Evolutionary conservation across 208 protist species (phyloP).

Genomic region (Acanthamoeba healyi): DNA sequence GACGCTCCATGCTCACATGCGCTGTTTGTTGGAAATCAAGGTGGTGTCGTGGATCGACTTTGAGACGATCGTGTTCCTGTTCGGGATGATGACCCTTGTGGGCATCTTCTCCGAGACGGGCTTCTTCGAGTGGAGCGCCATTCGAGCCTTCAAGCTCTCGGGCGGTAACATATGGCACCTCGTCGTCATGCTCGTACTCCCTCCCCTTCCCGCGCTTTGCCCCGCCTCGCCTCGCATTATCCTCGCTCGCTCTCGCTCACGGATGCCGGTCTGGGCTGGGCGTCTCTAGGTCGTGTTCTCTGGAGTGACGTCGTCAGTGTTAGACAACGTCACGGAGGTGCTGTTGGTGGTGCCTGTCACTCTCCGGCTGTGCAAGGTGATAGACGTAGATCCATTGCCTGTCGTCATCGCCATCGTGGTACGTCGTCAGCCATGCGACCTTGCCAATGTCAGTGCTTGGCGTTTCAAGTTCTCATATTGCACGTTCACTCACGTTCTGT

Average conservation of each 20-base stretch:
- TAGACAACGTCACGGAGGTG: slow-evolving; percentile 91
- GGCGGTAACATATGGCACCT: slow-evolving; percentile 82
- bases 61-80: slow-evolving; percentile 79
- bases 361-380: slow-evolving; percentile 83
- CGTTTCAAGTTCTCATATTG: too few species aligned
- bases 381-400: slow-evolving; percentile 86
- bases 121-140: slow-evolving; percentile 86
- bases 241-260: background rate
- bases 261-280: background rate
- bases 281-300: slow-evolving; percentile 45
- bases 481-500: too few species aligned
- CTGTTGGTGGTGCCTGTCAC: slow-evolving; percentile 89
- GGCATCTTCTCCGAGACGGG: slow-evolving; percentile 87
- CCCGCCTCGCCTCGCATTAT: background rate
- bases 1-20: too few species aligned
- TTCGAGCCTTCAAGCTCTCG: slow-evolving; percentile 82
- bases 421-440: background rate
- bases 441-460: background rate
- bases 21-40: background rate
- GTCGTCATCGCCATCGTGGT: slow-evolving; percentile 86
- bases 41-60: slow-evolving; percentile 85
- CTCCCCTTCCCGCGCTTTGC: background rate
- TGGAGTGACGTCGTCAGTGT: slow-evolving; percentile 85
- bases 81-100: slow-evolving; percentile 91
- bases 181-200: slow-evolving; percentile 43